Evolutionary conservation across 352 stramenopile genomes (phyloP).

Genomic region (Pythium volutum): DNA sequence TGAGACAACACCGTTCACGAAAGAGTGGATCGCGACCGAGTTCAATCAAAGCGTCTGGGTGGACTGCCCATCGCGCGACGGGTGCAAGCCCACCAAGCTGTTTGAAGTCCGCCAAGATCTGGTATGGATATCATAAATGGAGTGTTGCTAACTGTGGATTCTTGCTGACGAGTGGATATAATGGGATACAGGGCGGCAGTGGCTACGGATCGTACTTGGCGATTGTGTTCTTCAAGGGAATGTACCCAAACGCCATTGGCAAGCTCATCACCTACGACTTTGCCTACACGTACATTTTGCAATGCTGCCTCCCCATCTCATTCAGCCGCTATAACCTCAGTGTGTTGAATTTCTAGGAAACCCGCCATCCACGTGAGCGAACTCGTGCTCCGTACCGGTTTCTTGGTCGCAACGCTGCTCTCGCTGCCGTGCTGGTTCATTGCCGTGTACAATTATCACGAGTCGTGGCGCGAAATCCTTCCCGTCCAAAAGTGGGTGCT

Average conservation of each 20-base stretch:
- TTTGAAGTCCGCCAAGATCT: constrained; percentile 75
- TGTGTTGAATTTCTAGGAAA: constrained; percentile 39
- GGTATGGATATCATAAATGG: constrained; percentile 32
- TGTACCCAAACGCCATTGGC: constrained; percentile 77
- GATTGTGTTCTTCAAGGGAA: constrained; percentile 55
- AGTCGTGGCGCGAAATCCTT: constrained; percentile 51
- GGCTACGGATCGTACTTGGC: constrained; percentile 64
- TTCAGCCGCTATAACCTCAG: background rate
- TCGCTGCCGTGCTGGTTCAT: constrained; percentile 74
- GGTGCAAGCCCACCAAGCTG: constrained; percentile 50
- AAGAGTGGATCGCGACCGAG: constrained; percentile 51
- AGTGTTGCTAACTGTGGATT: no score
- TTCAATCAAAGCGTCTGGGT: constrained; percentile 80
- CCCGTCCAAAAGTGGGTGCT: constrained; percentile 74
- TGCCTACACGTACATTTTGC: constrained; percentile 65
- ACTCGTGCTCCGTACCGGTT: constrained; percentile 51
- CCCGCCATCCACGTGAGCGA: constrained; percentile 67
- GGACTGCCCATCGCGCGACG: constrained; percentile 37
- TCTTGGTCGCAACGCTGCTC: constrained; percentile 61
- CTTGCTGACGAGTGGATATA: background rate
- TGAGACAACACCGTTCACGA: constrained; percentile 32
- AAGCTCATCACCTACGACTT: constrained; percentile 71
- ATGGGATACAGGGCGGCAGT: constrained; percentile 41
- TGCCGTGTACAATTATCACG: constrained; percentile 52
- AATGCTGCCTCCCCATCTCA: background rate